Evolutionary conservation across 805 yeast species (phyloP), one percentile per base, ranked within the genome.

Genomic region (Kazachstania bromeliacearum): DNA sequence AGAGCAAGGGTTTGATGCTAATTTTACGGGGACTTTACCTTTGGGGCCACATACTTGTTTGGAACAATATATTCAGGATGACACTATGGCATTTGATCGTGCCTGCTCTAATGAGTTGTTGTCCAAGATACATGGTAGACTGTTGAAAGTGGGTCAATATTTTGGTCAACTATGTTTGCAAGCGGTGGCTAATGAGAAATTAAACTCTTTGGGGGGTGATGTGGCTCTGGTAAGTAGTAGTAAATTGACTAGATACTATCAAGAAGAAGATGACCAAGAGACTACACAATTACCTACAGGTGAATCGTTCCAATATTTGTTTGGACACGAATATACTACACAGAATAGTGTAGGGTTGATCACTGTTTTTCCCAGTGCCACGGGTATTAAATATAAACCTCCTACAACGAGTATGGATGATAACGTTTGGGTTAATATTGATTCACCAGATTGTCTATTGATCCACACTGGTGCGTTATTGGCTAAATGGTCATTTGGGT

Each of bases 381-480:
- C 33, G 6, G 47, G 50, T n/a, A 46, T 56, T 9, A 48, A 39
- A 31, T 50, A 40, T 26, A 50, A 51, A 30, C 51, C 57, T 2
- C 41, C 47, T 4, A 43, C 53, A 2, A 40, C 43, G n/a, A 34
- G 50, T 15, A 29, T 45, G 2, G 48, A 47, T 19, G 57, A 56
- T 37, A 51, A 48, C 22, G 22, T 35, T 6, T 57, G 62, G 62
- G 21, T 40, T 4, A 21, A 43, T 0, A 34, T 53, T 3, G 40
- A 48, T 29, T 16, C 19, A 20, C 51, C 49, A 26, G 50, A 52
- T 29, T 54, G 59, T 39, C 38, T 57, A 1, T 32, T 57, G 32
- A 22, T 57, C 5, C 61, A 56, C 31, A 49, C 57, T 4, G 61
- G 61, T 2, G 27, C 37, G 9, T 14, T 48, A 2, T 34, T 55